A percentile compares a stretch with the other conserved stretches of the same genome.
phyloP scores from a whole-genome alignment of 148 eudicot species.

The Vaccinium corymbosum region DNA sequence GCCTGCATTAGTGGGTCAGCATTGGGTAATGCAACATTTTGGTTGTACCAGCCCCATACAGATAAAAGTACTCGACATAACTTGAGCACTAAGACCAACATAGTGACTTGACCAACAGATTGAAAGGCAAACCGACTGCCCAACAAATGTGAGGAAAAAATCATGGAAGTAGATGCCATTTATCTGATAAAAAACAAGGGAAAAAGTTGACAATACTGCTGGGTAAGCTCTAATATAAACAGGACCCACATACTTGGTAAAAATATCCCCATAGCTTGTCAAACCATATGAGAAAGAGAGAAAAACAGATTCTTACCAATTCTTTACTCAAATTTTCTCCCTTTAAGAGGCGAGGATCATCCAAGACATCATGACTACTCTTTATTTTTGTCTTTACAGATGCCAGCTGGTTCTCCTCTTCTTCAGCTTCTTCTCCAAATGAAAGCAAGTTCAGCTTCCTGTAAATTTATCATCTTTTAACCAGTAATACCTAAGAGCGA shows the following conservation, averaged over 20 bases:
- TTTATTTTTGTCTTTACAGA: conserved; percentile 69
- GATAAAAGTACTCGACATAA: background rate
- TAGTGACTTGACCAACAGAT: background rate
- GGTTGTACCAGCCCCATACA: background rate
- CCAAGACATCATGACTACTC: conserved; percentile 94
- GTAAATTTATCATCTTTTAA: conserved; percentile 13
- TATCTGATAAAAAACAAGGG: background rate
- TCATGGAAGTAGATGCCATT: background rate
- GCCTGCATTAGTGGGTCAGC: background rate
- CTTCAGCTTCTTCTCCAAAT: conserved; percentile 98
- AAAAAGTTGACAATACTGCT: background rate
- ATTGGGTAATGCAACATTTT: background rate
- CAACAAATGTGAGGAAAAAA: background rate
- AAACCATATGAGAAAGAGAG: background rate
- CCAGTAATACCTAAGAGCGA: conserved; percentile 5
- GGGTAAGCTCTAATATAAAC: background rate
- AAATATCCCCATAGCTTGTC: background rate
- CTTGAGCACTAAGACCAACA: conserved; percentile 2
- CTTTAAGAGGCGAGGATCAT: conserved; percentile 94
- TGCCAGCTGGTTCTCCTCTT: conserved; percentile 77
- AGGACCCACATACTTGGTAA: background rate
- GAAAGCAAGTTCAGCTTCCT: conserved; percentile 96
- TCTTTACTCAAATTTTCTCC: conserved; percentile 44
- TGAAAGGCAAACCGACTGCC: background rate
- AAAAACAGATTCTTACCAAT: conserved; percentile 38